Evolutionary conservation across 1,139 yeast species (phyloP).

Genomic region (Candida glucosophila): DNA sequence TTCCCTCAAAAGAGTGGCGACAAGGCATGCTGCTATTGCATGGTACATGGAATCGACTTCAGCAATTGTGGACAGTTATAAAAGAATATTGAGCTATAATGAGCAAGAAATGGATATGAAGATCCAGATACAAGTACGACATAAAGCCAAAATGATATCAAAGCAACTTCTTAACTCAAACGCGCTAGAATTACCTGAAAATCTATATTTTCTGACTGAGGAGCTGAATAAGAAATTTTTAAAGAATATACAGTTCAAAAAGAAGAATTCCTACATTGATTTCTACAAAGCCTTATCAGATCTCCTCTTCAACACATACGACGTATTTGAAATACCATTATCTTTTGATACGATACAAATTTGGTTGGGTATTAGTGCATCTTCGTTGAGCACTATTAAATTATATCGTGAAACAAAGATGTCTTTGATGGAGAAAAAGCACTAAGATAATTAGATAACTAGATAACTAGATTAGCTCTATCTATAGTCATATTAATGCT

Average conservation of each 20-base stretch:
- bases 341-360: slow-evolving; percentile 39
- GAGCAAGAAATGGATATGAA: slow-evolving; percentile 37
- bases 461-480: too few relatives aligned
- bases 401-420: slow-evolving; percentile 33
- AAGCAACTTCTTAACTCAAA: slow-evolving; percentile 26
- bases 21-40: slow-evolving; percentile 49
- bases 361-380: slow-evolving; percentile 42
- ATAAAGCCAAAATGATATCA: slow-evolving; percentile 28
- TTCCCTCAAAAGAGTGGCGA: slow-evolving; percentile 24
- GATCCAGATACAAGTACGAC: slow-evolving; percentile 31
- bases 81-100: slow-evolving; percentile 26
- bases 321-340: slow-evolving; percentile 31
- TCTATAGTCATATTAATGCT: too few relatives aligned
- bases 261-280: slow-evolving; percentile 33
- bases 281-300: slow-evolving; percentile 34
- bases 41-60: slow-evolving; percentile 59
- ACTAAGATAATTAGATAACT: neutral
- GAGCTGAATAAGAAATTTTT: slow-evolving; percentile 17
- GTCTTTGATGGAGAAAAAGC: slow-evolving; percentile 12
- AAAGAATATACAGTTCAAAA: slow-evolving; percentile 28
- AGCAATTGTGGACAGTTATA: slow-evolving; percentile 42
- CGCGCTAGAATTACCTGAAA: slow-evolving; percentile 4
- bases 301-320: slow-evolving; percentile 34
- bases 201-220: slow-evolving; percentile 6
- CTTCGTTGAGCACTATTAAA: slow-evolving; percentile 30